These are phyloP conservation scores for Trametes cingulata DNA, from an alignment of 768 basidiomycete genomes.

Conservation along the genomic window DNA sequence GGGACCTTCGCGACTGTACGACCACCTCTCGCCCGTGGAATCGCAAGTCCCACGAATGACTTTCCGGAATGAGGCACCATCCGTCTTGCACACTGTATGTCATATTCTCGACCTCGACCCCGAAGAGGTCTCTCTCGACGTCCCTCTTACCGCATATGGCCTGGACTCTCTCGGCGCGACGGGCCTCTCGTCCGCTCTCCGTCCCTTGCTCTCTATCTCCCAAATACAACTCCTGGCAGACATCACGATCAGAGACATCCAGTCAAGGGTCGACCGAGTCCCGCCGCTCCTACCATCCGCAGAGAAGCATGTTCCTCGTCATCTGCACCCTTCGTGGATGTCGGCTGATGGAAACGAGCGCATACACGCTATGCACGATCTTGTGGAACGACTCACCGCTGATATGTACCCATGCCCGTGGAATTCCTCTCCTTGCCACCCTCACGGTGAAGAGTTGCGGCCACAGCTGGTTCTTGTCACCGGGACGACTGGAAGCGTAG, in stretches of 20 bases:
- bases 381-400: no score
- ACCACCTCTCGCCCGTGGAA: neutral
- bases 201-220: constrained; percentile 32
- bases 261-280: no score
- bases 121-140: constrained; percentile 38
- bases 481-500: no score
- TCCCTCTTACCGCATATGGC: constrained; percentile 45
- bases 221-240: constrained; percentile 41
- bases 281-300: no score
- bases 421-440: no score
- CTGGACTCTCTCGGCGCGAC: constrained; percentile 45
- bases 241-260: constrained; percentile 19
- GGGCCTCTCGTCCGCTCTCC: constrained; percentile 37
- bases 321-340: no score
- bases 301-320: no score
- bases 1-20: neutral
- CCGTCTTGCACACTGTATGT: constrained; percentile 16
- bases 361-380: no score
- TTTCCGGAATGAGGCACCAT: neutral
- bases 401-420: no score
- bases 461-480: no score
- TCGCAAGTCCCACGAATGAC: neutral
- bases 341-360: no score
- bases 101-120: constrained; percentile 34
- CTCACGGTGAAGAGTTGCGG: no score